Evolutionary conservation across 805 yeast genomes (phyloP).

Genomic region (Ogataea angusta): DNA sequence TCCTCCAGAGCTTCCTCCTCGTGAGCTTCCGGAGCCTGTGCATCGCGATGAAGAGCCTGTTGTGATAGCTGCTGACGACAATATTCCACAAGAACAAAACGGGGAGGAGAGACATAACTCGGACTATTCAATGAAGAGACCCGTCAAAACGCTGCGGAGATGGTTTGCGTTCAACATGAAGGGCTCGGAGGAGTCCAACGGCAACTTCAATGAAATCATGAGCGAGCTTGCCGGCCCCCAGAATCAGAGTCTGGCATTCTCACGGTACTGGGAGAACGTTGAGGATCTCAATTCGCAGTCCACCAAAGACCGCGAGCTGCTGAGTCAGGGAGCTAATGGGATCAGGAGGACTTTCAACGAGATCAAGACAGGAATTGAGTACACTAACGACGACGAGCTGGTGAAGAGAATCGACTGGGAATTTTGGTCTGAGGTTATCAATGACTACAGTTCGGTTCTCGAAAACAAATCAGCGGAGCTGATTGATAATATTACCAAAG

Average conservation of each 20-base stretch:
- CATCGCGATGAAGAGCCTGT: constrained; percentile 27
- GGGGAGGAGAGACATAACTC: constrained; percentile 4
- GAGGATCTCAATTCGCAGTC: constrained; percentile 49
- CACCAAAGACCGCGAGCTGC: constrained; percentile 48
- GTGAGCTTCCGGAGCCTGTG: constrained; percentile 34
- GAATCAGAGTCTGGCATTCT: constrained; percentile 57
- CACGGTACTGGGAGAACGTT: constrained; percentile 55
- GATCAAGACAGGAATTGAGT: constrained; percentile 45
- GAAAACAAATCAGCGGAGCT: constrained; percentile 57
- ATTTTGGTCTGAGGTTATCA: constrained; percentile 81
- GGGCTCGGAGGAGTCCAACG: constrained; percentile 22
- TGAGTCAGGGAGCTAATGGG: constrained; percentile 44
- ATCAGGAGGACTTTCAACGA: constrained; percentile 44
- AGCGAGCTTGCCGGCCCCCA: constrained; percentile 31
- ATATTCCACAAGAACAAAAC: constrained; percentile 4
- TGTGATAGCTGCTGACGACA: constrained; percentile 10
- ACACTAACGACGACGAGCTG: constrained; percentile 32
- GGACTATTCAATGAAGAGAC: constrained; percentile 5
- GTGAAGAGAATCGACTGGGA: constrained; percentile 65
- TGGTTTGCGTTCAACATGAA: constrained; percentile 33
- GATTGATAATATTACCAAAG: constrained; percentile 59
- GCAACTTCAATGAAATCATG: constrained; percentile 19
- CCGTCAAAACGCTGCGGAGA: constrained; percentile 14
- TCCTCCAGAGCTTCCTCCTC: constrained; percentile 1
- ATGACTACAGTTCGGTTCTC: constrained; percentile 70